Evolutionary conservation across 225 moss, liverwort and hornwort species (phyloP).

Genomic region (Sphagnum tenellum): DNA sequence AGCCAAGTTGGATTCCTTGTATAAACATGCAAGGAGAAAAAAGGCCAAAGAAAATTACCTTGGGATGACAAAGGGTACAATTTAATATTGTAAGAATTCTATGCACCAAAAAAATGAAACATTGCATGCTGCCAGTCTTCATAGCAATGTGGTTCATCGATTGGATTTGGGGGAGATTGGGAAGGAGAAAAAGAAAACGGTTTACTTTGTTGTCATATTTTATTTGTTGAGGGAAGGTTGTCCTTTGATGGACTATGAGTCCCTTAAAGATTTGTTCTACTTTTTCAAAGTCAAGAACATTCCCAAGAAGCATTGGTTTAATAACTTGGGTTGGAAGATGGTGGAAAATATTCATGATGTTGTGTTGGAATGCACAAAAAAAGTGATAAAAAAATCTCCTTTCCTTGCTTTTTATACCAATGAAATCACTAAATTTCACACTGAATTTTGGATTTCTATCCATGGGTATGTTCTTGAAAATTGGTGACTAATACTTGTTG

Average conservation of each 20-base stretch:
- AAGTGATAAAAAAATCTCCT: not conserved
- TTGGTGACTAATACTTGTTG: not conserved
- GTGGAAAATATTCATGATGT: not conserved
- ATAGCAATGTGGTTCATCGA: too few relatives aligned
- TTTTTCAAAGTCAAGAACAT: not conserved
- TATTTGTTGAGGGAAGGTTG: too few relatives aligned
- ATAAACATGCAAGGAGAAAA: too few relatives aligned
- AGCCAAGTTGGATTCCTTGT: too few relatives aligned
- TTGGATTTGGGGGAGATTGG: too few relatives aligned
- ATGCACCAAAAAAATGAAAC: too few relatives aligned
- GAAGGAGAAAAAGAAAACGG: too few relatives aligned
- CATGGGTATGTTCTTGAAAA: not conserved
- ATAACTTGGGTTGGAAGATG: not conserved
- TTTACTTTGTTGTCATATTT: too few relatives aligned
- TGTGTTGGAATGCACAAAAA: not conserved
- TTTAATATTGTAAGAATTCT: too few relatives aligned
- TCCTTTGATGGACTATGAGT: not conserved
- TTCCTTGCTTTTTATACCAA: not conserved
- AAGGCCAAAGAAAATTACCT: too few relatives aligned
- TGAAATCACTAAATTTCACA: not conserved
- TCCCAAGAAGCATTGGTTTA: not conserved
- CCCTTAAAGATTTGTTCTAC: not conserved
- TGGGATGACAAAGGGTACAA: too few relatives aligned
- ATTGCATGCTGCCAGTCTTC: too few relatives aligned
- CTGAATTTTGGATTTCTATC: not conserved